A percentile compares a stretch with the other conserved stretches of the same genome.
phyloP scores from a whole-genome alignment of 805 yeast species.

The Komagataella kurtzmanii region DNA sequence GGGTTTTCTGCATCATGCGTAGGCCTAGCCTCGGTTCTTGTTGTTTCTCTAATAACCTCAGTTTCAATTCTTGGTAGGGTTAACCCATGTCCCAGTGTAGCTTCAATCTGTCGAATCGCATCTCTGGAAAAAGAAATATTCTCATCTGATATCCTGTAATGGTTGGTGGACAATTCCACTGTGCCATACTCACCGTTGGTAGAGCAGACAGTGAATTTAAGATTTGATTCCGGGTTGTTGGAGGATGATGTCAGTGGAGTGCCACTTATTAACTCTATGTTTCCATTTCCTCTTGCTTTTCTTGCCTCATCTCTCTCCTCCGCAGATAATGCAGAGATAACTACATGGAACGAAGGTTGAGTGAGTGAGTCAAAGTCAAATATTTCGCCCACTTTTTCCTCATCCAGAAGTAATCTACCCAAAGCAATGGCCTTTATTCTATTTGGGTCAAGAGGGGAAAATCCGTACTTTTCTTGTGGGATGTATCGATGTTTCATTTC shows the following conservation, averaged over 20 bases:
- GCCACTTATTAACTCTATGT: neutral
- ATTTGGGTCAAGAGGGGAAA: neutral
- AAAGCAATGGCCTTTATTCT: neutral
- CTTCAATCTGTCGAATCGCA: neutral
- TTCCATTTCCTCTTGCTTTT: neutral
- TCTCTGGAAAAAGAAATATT: neutral
- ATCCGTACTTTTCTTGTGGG: neutral
- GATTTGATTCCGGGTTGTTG: neutral
- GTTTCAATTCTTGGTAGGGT: neutral
- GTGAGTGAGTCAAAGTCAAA: neutral
- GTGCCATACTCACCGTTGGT: neutral
- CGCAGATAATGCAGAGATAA: neutral
- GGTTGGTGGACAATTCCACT: neutral
- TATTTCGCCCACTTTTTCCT: neutral
- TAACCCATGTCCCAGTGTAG: neutral
- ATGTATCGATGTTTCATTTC: neutral
- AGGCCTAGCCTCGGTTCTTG: neutral
- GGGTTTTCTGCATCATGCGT: neutral
- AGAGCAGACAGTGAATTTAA: neutral
- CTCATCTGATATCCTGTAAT: neutral
- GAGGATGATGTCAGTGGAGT: neutral
- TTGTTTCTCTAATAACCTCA: neutral
- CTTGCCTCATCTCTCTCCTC: neutral
- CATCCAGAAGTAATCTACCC: neutral
- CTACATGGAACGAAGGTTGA: neutral